Evolutionary conservation across 202 grass and related monocot genomes (phyloP).

Genomic region (Carex arenaria): DNA sequence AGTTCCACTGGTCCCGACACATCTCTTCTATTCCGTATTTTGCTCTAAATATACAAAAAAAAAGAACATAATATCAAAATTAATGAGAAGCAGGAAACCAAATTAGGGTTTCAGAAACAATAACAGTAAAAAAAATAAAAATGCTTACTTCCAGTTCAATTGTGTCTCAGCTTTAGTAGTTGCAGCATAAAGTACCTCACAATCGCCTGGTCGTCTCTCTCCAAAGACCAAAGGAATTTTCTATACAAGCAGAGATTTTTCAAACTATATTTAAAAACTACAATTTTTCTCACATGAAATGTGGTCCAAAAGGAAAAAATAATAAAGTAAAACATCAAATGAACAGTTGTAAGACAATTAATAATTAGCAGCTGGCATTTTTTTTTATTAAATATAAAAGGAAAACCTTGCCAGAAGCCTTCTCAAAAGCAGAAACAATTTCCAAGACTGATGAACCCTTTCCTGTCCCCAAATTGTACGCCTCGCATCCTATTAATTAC

Average conservation of each 20-base stretch:
- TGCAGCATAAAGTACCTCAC: conserved; percentile 71
- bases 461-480: conserved; percentile 88
- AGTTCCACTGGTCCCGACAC: conserved; percentile 97
- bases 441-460: conserved; percentile 91
- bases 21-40: conserved; percentile 84
- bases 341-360: neutral
- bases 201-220: conserved; percentile 73
- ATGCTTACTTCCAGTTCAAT: conserved; percentile 86
- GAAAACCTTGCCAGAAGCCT: conserved; percentile 80
- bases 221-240: conserved; percentile 82
- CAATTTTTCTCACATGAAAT: neutral
- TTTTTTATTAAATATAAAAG: neutral
- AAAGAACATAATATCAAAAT: neutral
- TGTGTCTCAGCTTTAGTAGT: conserved; percentile 88
- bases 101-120: neutral
- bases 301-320: neutral
- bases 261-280: conserved; percentile 1
- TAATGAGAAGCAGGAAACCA: neutral
- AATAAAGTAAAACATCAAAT: neutral
- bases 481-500: conserved; percentile 62
- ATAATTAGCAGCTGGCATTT: neutral
- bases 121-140: neutral
- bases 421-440: conserved; percentile 92
- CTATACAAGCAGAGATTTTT: conserved; percentile 29
- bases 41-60: conserved; percentile 42